Base-by-base conservation (phyloP, 768 basidiomycete species). In the Scleroderma citrinum region DNA sequence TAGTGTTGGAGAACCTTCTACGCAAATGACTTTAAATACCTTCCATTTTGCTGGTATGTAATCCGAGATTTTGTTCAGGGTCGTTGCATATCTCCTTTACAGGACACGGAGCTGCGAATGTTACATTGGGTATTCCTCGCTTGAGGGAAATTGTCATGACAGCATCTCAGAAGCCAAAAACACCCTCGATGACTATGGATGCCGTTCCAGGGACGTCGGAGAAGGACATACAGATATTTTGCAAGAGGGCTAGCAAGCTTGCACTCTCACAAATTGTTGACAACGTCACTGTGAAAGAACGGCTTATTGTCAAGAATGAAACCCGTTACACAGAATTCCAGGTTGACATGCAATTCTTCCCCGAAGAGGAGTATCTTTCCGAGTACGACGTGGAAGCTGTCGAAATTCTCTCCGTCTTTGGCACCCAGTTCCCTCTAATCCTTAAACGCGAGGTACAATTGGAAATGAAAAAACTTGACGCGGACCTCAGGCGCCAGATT, bases 111-210 rank as follows among this genome's bases (percentile, higher is more conserved):
- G 96, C 96, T 51, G 96, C 96, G 36, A 99, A 99, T 65, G 96
- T 99, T 52, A 99, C 96, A 0, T 78, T 99, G 38, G 96, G 96
- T 78, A 99, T 99, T 58, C 96, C 96, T 35, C 95, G 96, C 62
- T 75, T 99, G 7, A 85, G 95, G 66, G 96, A 99, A 72, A 96
- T 99, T 61, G 91, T 99, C 58, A 97, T 98, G 94, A 97, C 95
- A 0, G 96, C 96, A 6, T 94, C 95, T 5, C 81, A 81, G 58
- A 87, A 92, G 56, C 95, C 94, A 44, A 95, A 92, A 66, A 99
- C 96, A 2, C 96, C 96, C 7, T 97, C 92, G 5, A 99, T 99
- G 96, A 83, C 75, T 29, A 87, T 98, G 74, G 78, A 76, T 39
- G 75, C 93, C 36, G 75, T 77, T 10, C 67, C 73, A 0, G 77